Base-by-base conservation (phyloP, 225 moss, liverwort and hornwort genomes). In the Lunularia cruciata region DNA sequence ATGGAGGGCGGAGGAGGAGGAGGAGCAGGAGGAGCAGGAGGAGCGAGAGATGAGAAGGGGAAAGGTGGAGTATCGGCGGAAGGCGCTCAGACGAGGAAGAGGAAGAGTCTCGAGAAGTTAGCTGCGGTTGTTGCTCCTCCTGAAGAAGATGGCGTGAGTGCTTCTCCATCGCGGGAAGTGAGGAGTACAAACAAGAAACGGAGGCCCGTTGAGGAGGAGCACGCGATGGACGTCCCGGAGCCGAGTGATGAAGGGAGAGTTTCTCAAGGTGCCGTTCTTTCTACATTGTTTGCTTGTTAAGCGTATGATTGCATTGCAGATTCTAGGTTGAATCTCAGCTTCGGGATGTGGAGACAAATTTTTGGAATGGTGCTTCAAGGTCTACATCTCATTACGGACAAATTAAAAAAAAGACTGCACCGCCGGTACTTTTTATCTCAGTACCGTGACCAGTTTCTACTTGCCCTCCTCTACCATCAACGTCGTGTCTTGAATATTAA, bases 101-200 rank as follows among this genome's bases (percentile, higher is more conserved):
- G 82, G 72, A 75, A 72, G 68, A 82, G 82, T 31, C 62, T 75
- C 54, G 82, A 82, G 6, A 82, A 65, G 69, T 25, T 83, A 19
- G 78, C 30, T n/a, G 72, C 72, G 9, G 43, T 54, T 8, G 60
- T 38, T 19, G 39, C 60, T 4, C 3, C 36, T 35, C 49, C 69
- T 22, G 78, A 75, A 49, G 66, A 79, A 56, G 78, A 73, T 65
- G 57, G 3, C 4, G 72, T 40, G 7, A 76, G 52, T 69, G 10
- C 48, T 53, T 43, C 65, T 22, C 78, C 72, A 4, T 42, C 60
- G 33, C 65, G 71, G 45, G 63, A 73, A 37, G 63, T 26, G 30
- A 59, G 58, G 58, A 51, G 56, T 55, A 75, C 72, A 53, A 74
- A 57, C 72, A 83, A 78, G 72, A 79, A 68, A 59, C 76, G 70